phyloP scores from a whole-genome alignment of 345 rosid genomes.

The Chamaenerion angustifolium region DNA sequence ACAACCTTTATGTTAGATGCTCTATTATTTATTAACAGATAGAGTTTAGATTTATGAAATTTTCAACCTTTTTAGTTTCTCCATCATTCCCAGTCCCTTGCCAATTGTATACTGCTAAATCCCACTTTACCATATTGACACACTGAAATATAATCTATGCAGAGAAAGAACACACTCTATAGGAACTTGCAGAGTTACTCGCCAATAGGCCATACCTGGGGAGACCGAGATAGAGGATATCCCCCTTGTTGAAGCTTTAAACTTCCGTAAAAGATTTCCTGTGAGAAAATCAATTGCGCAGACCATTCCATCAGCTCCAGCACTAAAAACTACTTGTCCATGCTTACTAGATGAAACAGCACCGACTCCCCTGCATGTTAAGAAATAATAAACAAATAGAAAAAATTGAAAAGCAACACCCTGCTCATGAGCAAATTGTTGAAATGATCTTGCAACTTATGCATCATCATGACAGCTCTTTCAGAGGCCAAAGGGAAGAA shows the following conservation, averaged over 20 bases:
- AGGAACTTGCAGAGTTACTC: not conserved
- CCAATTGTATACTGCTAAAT: no score
- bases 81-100: no score
- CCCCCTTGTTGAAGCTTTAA: slow-evolving; percentile 61
- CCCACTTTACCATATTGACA: no score
- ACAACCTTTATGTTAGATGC: no score
- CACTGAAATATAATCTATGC: no score
- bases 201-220: slow-evolving; percentile 32
- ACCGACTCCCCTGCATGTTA: slow-evolving; percentile 69
- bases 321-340: slow-evolving; percentile 47
- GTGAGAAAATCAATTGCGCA: slow-evolving; percentile 67
- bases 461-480: not conserved
- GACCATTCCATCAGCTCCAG: slow-evolving; percentile 89
- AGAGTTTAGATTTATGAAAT: no score
- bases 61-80: no score
- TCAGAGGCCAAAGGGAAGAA: not conserved
- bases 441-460: not conserved
- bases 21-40: no score
- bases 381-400: not conserved
- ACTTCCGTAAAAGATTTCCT: slow-evolving; percentile 57
- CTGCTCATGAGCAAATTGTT: not conserved
- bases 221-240: slow-evolving; percentile 73
- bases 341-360: slow-evolving; percentile 56
- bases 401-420: not conserved
- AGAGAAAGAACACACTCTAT: no score